Evolutionary conservation across 495 filamentous ascomycete genomes (phyloP).

Genomic region (Xylaria sp.): DNA sequence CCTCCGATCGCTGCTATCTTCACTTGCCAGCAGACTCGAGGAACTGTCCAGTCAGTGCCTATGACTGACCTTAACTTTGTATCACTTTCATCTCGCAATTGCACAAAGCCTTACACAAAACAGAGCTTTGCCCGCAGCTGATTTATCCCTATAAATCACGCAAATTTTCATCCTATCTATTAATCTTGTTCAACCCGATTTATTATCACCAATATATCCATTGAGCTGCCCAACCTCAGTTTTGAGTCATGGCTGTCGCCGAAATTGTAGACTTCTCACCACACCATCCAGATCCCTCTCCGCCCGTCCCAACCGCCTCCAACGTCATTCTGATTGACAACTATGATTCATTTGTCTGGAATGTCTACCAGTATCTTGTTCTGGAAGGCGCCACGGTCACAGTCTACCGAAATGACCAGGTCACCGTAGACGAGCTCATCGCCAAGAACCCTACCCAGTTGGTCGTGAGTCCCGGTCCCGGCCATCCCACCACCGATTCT

Average conservation of each 20-base stretch:
- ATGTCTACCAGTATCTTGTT: slow-evolving; percentile 96
- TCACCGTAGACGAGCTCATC: slow-evolving; percentile 83
- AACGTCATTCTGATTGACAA: slow-evolving; percentile 98
- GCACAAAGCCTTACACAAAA: too few species aligned
- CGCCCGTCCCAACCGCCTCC: slow-evolving; percentile 73
- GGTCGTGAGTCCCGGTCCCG: slow-evolving; percentile 93
- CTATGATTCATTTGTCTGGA: slow-evolving; percentile 99
- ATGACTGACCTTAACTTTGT: neutral
- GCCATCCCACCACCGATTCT: slow-evolving; percentile 87
- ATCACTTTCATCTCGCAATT: neutral
- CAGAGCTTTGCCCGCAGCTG: neutral
- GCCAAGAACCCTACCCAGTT: slow-evolving; percentile 86
- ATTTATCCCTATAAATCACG: neutral
- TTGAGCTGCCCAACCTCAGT: neutral
- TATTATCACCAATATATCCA: neutral
- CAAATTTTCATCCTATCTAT: neutral
- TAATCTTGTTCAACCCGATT: neutral
- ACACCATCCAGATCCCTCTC: slow-evolving; percentile 73
- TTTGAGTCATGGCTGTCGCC: slow-evolving; percentile 50
- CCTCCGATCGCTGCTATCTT: slow-evolving; percentile 18
- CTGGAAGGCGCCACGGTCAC: slow-evolving; percentile 90
- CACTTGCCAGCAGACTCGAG: neutral
- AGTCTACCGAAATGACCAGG: slow-evolving; percentile 90
- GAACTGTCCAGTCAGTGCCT: neutral
- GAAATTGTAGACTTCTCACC: slow-evolving; percentile 85